Conservation (phyloP, 768 basidiomycete species). For the Pisolithus microcarpus region DNA sequence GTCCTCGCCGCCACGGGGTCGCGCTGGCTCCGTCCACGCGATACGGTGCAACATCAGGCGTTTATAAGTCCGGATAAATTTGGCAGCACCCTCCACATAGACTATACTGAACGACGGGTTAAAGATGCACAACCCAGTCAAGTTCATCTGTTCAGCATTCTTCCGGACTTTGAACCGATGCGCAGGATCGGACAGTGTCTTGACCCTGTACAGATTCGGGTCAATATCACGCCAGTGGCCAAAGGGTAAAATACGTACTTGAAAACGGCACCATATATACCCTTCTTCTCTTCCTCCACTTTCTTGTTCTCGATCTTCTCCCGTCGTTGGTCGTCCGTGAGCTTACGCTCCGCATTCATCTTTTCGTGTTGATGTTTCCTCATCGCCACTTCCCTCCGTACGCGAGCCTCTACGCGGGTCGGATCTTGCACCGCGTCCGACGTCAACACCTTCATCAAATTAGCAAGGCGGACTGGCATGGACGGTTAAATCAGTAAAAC, state of each 20-base stretch:
- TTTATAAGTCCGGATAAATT: constrained; percentile 82
- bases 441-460: constrained; percentile 96
- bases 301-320: constrained; percentile 88
- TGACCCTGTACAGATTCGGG: constrained; percentile 48
- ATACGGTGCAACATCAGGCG: constrained; percentile 82
- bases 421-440: constrained; percentile 97
- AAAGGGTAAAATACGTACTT: constrained; percentile 51
- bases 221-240: neutral
- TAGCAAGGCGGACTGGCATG: constrained; percentile 75
- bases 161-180: constrained; percentile 96
- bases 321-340: constrained; percentile 82
- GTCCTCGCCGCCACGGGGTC: constrained; percentile 67
- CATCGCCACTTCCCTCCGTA: constrained; percentile 87
- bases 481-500: neutral
- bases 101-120: constrained; percentile 85
- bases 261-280: constrained; percentile 76
- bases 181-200: constrained; percentile 80
- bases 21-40: constrained; percentile 88
- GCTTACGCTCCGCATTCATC: constrained; percentile 87
- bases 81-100: constrained; percentile 87
- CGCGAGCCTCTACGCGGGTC: constrained; percentile 93
- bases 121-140: constrained; percentile 88
- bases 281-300: constrained; percentile 81
- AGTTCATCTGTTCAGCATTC: constrained; percentile 87
- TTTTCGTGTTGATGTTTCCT: constrained; percentile 86